Conservation (phyloP, 257 asterid genomes). For the Marsdenia floribunda region DNA sequence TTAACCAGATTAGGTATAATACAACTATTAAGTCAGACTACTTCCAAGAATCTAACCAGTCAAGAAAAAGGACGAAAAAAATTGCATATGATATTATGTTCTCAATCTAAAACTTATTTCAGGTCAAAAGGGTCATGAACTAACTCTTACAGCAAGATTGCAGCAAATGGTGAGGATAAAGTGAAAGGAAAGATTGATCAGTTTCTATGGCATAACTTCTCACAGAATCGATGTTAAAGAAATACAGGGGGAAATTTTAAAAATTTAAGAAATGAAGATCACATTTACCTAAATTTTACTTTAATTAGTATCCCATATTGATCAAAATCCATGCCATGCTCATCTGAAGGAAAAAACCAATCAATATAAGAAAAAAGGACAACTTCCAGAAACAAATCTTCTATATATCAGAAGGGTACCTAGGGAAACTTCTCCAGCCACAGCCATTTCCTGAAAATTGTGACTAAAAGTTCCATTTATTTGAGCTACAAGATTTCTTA, state of each 20-base stretch:
- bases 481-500: conserved; percentile 67
- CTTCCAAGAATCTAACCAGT: neutral
- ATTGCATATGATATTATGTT: neutral
- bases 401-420: conserved; percentile 36
- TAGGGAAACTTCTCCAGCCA: conserved; percentile 91
- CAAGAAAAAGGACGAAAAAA: neutral
- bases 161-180: neutral
- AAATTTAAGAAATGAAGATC: conserved; percentile 6
- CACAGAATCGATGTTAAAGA: neutral
- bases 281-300: conserved; percentile 86
- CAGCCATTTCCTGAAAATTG: conserved; percentile 98
- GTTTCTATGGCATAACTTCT: neutral
- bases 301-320: conserved; percentile 85
- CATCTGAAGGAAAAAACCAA: conserved; percentile 50
- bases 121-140: neutral
- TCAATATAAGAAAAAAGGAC: conserved; percentile 16
- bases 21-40: neutral
- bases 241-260: neutral
- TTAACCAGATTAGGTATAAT: neutral
- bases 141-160: neutral
- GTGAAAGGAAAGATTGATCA: neutral
- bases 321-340: conserved; percentile 74
- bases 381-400: conserved; percentile 11
- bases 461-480: conserved; percentile 78
- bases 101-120: neutral